Evolutionary conservation across 306 rosid species (phyloP), one percentile per base, ranked within the genome.

Genomic region (Morella rubra): DNA sequence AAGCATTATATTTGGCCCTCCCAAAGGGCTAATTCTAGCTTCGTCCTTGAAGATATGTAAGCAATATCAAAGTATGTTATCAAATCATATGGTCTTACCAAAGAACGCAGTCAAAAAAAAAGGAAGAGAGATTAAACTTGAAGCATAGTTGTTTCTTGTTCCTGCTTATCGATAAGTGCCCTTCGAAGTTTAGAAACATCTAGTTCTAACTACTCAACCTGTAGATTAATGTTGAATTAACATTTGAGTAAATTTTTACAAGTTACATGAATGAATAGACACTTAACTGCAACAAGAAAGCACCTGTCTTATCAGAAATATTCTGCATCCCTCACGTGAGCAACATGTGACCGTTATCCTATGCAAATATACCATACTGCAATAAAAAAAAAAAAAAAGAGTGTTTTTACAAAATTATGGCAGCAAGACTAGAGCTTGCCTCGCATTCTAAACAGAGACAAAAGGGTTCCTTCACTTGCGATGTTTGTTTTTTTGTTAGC

Each of bases 161-260:
- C 99, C 86, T 96, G 98, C 81, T 96, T 96, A 76, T 96, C 99
- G 60, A 97, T 77, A 81, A 96, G 93, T 22, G 88, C 83, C 78
- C 73, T 92, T 73, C 69, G 91, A 76, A 90, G 93, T 67, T 87
- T 89, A 41, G 93, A 83, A 75, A 86, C 88, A 79, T 96, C 99
- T 73, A 89, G 96, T 67, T 96, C 97, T 81, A 96, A 85, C 83
- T 81, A 96, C 90, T 92, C 99, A 79, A 92, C 99, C 99, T 96
- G 86, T 51, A 72, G 52, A 75, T 71, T 76, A 11, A 76, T 83
- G 64, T 24, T 19, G 70, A 41, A 73, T 72, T 74, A 68, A 69
- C 46, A 69, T 69, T 41, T 5, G 55, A 49, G 44, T 41, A 18
- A 37, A 40, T 32, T 40, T 37, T 53, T 60, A 70, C 42, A 53